Base-by-base conservation (phyloP, 805 yeast genomes). In the Spathaspora passalidarum region DNA sequence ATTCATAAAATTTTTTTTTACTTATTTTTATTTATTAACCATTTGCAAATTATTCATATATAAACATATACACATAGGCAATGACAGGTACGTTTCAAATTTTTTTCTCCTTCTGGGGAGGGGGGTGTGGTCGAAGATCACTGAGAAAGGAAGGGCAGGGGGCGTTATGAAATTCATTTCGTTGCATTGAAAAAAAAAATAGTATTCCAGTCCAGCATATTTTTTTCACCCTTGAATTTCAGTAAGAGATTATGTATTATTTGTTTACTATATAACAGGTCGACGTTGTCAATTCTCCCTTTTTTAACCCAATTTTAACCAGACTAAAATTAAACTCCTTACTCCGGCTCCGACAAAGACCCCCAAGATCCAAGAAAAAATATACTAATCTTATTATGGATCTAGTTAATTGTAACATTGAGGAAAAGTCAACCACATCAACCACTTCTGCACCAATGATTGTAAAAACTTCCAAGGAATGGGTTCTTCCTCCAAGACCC, bases 401-500 rank as follows among this genome's bases (percentile, higher is more conserved):
- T 36, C 23, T 36, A 36, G 38, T 11, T 17, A n/a, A n/a, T n/a
- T n/a, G n/a, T n/a, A n/a, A n/a, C n/a, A 36, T 22, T 20, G 23
- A 36, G 17, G 38, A 19, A 7, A 36, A 23, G 17, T 19, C 39
- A 10, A 17, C 37, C 11, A 34, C 20, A n/a, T n/a, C n/a, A 8
- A 34, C 21, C 7, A 34, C 19, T 2, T 5, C 11, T 16, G 21
- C 39, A 16, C 42, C 42, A 17, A 22, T 39, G 16, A 19, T 29
- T 13, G 42, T 82, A 16, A 76, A 76, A 49, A 80, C 86, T 2
- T 75, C 81, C 8, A 76, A 72, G 42, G 82, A 77, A 49, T 80
- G 84, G 84, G 82, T 57, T 2, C 60, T 80, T 37, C 84, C 84
- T 4, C 84, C 84, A 7, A 63, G 84, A 46, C 84, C 84, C 3